Percentiles rank a stretch among this genome's conserved stretches.
Evolutionary conservation across 2,329 filamentous ascomycete genomes (phyloP).

Genomic region (Ophiocordyceps camponoti-leonardi): DNA sequence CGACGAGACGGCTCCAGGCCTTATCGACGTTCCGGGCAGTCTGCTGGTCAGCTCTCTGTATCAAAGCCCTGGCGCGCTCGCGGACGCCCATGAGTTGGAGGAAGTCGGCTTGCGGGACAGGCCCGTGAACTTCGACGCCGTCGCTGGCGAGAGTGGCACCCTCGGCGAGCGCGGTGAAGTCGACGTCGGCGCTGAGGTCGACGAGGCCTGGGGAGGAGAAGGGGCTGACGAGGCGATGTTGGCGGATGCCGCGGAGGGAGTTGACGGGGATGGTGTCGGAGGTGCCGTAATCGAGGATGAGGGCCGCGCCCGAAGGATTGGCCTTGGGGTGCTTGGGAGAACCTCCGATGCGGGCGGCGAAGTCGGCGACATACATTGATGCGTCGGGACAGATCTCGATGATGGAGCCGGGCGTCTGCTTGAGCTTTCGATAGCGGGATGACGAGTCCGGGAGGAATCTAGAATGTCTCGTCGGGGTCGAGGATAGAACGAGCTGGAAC

Average conservation of each 20-base stretch:
- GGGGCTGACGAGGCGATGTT: slow-evolving; percentile 61
- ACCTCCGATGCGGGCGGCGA: slow-evolving; percentile 73
- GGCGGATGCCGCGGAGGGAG: slow-evolving; percentile 74
- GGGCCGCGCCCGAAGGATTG: slow-evolving; percentile 60
- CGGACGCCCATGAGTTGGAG: slow-evolving; percentile 66
- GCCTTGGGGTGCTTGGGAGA: slow-evolving; percentile 34
- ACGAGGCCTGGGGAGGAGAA: slow-evolving; percentile 67
- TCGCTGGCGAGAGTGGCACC: slow-evolving; percentile 57
- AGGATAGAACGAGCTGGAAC: slow-evolving; percentile 71
- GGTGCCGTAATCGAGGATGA: slow-evolving; percentile 94
- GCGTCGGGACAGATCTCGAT: slow-evolving; percentile 88
- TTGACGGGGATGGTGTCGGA: slow-evolving; percentile 63
- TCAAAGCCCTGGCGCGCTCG: slow-evolving; percentile 55
- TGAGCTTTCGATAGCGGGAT: slow-evolving; percentile 59
- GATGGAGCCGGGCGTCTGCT: slow-evolving; percentile 46
- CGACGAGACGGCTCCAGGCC: slow-evolving; percentile 71
- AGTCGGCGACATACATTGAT: slow-evolving; percentile 60
- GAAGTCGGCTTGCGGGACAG: slow-evolving; percentile 71
- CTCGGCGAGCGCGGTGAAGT: slow-evolving; percentile 78
- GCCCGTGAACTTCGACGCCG: slow-evolving; percentile 81
- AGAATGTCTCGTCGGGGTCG: slow-evolving; percentile 62
- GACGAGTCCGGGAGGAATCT: slow-evolving; percentile 73
- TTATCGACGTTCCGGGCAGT: slow-evolving; percentile 46
- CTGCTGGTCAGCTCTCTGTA: slow-evolving; percentile 28
- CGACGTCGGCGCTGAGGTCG: slow-evolving; percentile 83